Base-by-base conservation (phyloP, 2,329 filamentous ascomycete genomes). In the Didymella pinodella region DNA sequence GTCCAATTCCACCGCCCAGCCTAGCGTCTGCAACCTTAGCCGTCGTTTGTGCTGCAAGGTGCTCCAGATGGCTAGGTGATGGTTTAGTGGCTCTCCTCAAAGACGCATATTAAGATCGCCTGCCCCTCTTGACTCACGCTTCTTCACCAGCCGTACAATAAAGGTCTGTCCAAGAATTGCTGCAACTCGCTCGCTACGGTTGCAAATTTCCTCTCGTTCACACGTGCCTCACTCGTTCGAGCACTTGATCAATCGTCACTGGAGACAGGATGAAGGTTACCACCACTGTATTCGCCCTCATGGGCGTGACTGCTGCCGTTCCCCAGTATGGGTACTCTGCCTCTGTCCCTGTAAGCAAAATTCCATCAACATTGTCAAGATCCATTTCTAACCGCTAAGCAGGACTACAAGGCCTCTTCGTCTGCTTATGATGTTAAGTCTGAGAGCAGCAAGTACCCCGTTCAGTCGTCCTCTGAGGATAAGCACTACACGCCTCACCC, bases 151-250 rank as follows among this genome's bases (percentile, higher is more conserved):
- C 49, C 47, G n/a, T 40, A 40, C 36, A 40, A 65, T 62, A 63
- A 62, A 64, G 63, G 63, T 61, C 57, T 25, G 56, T 65, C 60
- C 61, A 51, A 59, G 59, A 53, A 55, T 65, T 70, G 61, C 41
- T 65, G 71, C 64, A 76, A 69, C 74, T 77, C 74, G 65, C 69
- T 76, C 74, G 73, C 70, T 77, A 77, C 70, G 74, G 74, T 75
- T 75, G 64, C 69, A 65, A 61, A 74, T 61, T 66, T 48, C 62
- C 67, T 62, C 65, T 71, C 68, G 65, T 66, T 73, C 68, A 65
- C 66, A 59, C 60, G 57, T 61, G 61, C 59, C 62, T 65, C 36
- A 57, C 59, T 64, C 61, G 54, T 60, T 65, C 44, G 43, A 59
- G 47, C 52, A 60, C 34, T 48, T 38, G 50, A 54, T 44, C 62